A percentile compares a stretch with the other conserved stretches of the same genome.
phyloP scores from a whole-genome alignment of 345 rosid species.

The Eutrema heterophyllum region DNA sequence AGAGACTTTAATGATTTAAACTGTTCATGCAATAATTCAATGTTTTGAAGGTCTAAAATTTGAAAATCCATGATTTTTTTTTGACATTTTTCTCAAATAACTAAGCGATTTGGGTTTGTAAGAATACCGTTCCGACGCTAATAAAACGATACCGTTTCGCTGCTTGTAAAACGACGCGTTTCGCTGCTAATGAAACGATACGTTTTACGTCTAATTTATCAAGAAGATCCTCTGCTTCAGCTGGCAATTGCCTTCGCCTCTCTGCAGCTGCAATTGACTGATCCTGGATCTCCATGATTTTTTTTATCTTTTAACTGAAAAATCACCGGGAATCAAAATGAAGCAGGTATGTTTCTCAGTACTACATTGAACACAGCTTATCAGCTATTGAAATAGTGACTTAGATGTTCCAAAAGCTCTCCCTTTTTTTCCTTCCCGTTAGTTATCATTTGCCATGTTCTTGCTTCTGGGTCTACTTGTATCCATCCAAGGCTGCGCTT shows the following conservation, averaged over 20 bases:
- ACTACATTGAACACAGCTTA: background rate
- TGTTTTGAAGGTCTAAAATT: too few species aligned
- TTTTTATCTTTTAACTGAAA: background rate
- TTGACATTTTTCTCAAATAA: too few species aligned
- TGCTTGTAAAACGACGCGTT: background rate
- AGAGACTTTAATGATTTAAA: too few species aligned
- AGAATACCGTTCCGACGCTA: too few species aligned
- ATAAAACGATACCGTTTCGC: too few species aligned
- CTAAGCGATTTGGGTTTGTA: too few species aligned
- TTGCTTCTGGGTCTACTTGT: conserved; percentile 8
- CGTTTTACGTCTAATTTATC: background rate
- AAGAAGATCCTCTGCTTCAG: background rate
- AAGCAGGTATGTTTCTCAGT: conserved; percentile 4
- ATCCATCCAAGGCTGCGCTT: conserved; percentile 3
- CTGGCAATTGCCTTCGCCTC: background rate
- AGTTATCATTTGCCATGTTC: background rate
- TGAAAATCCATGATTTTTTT: too few species aligned
- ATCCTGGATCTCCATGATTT: conserved; percentile 14
- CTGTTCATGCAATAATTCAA: too few species aligned
- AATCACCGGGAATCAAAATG: background rate
- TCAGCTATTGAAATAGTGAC: background rate
- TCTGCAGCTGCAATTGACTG: background rate
- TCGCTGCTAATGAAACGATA: background rate
- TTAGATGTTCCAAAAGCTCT: background rate
- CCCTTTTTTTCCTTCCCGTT: background rate